Base-by-base conservation (phyloP, 352 stramenopile genomes). In the Globisporangium irregulare region DNA sequence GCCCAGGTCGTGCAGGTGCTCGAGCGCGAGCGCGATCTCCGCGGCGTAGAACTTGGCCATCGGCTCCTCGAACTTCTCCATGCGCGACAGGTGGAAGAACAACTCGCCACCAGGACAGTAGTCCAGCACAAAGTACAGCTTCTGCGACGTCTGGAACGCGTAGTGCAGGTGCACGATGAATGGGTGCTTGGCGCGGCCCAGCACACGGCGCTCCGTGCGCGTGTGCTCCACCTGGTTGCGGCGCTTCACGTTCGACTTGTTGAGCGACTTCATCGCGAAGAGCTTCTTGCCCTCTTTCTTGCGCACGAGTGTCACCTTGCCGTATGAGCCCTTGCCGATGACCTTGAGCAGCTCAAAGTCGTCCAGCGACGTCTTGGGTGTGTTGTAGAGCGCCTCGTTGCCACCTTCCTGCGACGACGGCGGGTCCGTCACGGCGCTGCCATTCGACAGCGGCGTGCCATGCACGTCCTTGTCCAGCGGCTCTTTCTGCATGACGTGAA, bases 311-410 rank as follows among this genome's bases (percentile, higher is more conserved):
- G 86, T 96, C 48, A 98, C 92, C 73, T 97, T 97, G 71, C 92
- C 92, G 61, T 97, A 98, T 29, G 87, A 95, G 24, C 92, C 92
- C 71, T 97, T 97, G 65, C 92, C 92, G 62, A 98, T 95, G 60
- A 96, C 90, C 66, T 96, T 97, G 59, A 98, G 80, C 75, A 97
- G 76, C 77, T 97, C 91, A 81, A 98, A 98, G 76, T 98, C 92
- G 62, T 95, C 91, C 54, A 97, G 71, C 14, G 76, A 84, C n/a
- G 91, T 93, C 83, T 97, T 97, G 57, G 86, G 86, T 64, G 86
- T 94, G 74, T 94, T 90, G 84, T 94, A 94, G 41, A 94, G 74
- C 69, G 82, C 62, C 70, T 89, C 80, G 14, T 74, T 89, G 48
- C 74, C 66, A 51, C 65, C 61, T 5, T 69, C 66, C 29, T 69